Evolutionary conservation across 768 basidiomycete genomes (phyloP), one percentile per base, ranked within the genome.

Genomic region (Tulasnella sp.): DNA sequence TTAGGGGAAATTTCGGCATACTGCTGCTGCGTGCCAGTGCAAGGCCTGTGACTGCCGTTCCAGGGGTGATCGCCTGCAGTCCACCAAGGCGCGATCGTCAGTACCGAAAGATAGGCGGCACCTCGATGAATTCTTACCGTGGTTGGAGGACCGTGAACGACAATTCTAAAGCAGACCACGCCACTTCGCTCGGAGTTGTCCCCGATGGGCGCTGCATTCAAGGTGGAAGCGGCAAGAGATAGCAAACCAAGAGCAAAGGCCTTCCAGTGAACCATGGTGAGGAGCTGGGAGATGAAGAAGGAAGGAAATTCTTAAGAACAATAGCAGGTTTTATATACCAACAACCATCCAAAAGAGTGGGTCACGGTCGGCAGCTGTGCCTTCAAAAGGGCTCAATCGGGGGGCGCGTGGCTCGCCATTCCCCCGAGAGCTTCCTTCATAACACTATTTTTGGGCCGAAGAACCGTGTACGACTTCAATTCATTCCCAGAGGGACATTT

Each of bases 251-350:
- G 31, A 37, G 64, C 64, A 3, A 69, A 28, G 20, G 31, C 34
- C 64, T 69, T 69, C 64, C n/a, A 69, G 64, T 69, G 64, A 4
- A 69, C 64, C 64, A 69, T 69, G 64, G 16, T 69, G 16, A 37
- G 34, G 28, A 24, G 64, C 3, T 28, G 31, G 14, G 3, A 37
- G 64, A 37, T 16, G 54, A 31, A 37, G 14, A 37, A 28, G 18
- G 6, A 28, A 16, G 28, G 20, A 1, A 5, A 4, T 20, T 69
- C 34, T 20, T 28, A 16, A 20, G 31, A 69, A 37, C 4, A 31
- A 37, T 11, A 12, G 14, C 5, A 14, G 28, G 28, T 31, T 69
- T 69, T 69, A 69, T 69, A 69, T 8, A 28, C 8, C 64, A 37
- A 37, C 28, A 34, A 69, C 24, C 31, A 31, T n/a, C 54, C 54